Evolutionary conservation across 179 eudicot species (phyloP).

Genomic region (Carnegiea gigantea): DNA sequence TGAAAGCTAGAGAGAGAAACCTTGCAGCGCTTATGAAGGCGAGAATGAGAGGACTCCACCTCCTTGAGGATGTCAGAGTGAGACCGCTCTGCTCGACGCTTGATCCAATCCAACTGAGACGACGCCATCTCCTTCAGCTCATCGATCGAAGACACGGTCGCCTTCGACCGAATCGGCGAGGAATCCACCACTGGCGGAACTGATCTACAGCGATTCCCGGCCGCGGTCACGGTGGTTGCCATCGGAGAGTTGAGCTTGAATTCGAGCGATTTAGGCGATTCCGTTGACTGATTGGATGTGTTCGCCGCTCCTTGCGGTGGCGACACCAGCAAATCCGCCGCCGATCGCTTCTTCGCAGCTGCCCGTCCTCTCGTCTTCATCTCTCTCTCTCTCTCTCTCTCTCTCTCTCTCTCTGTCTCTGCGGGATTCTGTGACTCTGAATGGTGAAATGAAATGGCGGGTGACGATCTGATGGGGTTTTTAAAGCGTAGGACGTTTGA

Average conservation of each 20-base stretch:
- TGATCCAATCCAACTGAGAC: conserved; percentile 55
- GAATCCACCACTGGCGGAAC: conserved; percentile 24
- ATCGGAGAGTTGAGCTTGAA: conserved; percentile 45
- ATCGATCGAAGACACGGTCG: conserved; percentile 35
- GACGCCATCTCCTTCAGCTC: conserved; percentile 67
- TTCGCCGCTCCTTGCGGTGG: conserved; percentile 25
- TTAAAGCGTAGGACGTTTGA: background rate
- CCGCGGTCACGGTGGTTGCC: background rate
- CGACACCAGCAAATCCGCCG: conserved; percentile 40
- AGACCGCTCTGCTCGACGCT: conserved; percentile 59
- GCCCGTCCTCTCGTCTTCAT: conserved; percentile 38
- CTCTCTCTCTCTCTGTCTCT: background rate
- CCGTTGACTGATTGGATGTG: conserved; percentile 25
- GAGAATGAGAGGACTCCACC: conserved; percentile 56
- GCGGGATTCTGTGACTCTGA: background rate
- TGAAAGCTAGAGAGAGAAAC: conserved; percentile 27
- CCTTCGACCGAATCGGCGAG: conserved; percentile 16
- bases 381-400: conserved; percentile 3
- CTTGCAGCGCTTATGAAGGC: conserved; percentile 71
- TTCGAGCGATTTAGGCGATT: conserved; percentile 44
- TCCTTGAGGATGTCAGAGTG: conserved; percentile 73
- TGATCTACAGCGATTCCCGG: conserved; percentile 29
- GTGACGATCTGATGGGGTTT: background rate
- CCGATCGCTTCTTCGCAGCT: conserved; percentile 40
- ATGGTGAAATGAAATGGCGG: conserved; percentile 8